These are phyloP conservation scores for Dactylis glomerata DNA, from an alignment of 176 grass and related monocot species.

Conservation along the genomic window DNA sequence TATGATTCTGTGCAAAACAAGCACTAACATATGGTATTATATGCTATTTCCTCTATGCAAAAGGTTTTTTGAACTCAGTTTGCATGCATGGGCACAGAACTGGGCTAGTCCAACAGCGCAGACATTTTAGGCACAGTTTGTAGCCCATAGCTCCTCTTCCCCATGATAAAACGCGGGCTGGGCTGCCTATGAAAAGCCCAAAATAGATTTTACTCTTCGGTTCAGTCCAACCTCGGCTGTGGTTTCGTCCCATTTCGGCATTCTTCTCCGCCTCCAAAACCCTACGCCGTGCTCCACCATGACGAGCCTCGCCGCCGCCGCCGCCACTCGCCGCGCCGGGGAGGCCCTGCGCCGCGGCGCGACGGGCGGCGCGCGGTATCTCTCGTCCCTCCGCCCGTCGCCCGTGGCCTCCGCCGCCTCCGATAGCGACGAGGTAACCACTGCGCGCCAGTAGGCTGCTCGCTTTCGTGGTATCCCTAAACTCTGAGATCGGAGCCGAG, in stretches of 20 bases:
- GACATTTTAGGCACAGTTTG: background rate
- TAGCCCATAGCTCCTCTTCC: background rate
- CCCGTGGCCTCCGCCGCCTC: background rate
- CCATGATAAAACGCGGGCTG: background rate
- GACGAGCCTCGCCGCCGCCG: slow-evolving; percentile 41
- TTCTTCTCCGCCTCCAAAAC: slow-evolving; percentile 24
- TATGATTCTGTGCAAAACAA: no score
- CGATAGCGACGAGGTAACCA: slow-evolving; percentile 55
- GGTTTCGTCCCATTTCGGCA: slow-evolving; percentile 1
- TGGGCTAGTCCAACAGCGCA: background rate
- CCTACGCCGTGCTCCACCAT: slow-evolving; percentile 34
- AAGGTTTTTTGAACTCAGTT: no score
- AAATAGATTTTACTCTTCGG: background rate
- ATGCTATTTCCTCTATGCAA: no score
- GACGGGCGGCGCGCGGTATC: background rate
- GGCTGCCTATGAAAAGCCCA: background rate
- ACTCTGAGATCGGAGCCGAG: background rate
- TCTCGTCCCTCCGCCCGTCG: slow-evolving; percentile 26
- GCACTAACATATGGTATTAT: no score
- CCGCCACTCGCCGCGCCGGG: slow-evolving; percentile 32
- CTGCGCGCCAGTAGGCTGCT: background rate
- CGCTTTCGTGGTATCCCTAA: background rate
- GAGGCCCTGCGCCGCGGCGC: slow-evolving; percentile 20
- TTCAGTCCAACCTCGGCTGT: background rate
- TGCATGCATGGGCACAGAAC: background rate